phyloP scores from a whole-genome alignment of 176 grass and related monocot species.

The Secale cereale region DNA sequence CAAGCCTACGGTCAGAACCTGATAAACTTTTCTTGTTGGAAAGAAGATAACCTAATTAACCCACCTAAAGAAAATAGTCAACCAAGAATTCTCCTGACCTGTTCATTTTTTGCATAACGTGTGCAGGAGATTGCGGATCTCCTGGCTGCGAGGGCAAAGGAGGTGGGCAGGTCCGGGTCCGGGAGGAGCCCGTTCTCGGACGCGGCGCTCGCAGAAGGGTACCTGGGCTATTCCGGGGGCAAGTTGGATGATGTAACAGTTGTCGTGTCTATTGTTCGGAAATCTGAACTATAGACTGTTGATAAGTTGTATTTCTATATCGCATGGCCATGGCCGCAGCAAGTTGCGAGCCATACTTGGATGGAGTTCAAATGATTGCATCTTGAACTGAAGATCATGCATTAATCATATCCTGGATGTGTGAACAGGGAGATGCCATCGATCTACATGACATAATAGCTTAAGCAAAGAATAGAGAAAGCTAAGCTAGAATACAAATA shows the following conservation, averaged over 20 bases:
- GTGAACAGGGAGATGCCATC: background rate
- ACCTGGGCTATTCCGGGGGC: conserved; percentile 72
- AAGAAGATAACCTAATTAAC: background rate
- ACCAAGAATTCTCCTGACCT: background rate
- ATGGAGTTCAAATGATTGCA: too few relatives aligned
- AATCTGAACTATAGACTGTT: conserved; percentile 42
- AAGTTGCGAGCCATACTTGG: background rate
- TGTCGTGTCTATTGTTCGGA: conserved; percentile 79
- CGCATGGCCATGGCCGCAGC: background rate
- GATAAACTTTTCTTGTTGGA: background rate
- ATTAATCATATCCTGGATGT: background rate
- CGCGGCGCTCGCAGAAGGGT: conserved; percentile 61
- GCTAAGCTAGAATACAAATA: too few relatives aligned
- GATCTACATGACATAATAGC: background rate
- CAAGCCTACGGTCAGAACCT: conserved; percentile 52
- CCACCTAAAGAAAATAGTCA: background rate
- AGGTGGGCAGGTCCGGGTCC: conserved; percentile 58
- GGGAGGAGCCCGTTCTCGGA: conserved; percentile 84
- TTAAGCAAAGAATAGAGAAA: too few relatives aligned
- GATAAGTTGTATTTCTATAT: background rate
- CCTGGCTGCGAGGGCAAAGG: conserved; percentile 55
- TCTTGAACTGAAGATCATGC: background rate
- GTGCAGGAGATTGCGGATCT: conserved; percentile 69
- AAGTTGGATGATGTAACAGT: conserved; percentile 94
- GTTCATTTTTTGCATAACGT: background rate